These are phyloP conservation scores for Saccharomyces hybrid DNA, from an alignment of 1,139 yeast genomes.

Conservation along the genomic window DNA sequence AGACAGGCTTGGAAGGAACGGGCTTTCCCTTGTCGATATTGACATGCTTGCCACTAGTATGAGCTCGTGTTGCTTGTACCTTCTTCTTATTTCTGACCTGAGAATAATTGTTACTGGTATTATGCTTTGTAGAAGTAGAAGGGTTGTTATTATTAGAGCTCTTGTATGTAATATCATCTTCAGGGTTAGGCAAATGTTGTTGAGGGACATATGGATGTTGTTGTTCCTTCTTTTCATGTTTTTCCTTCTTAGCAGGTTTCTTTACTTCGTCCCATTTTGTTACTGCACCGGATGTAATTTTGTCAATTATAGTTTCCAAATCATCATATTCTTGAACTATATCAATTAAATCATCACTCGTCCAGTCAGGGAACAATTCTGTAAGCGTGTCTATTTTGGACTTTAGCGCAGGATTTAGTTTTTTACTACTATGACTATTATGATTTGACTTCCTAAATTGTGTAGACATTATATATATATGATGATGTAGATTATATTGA, in stretches of 20 bases:
- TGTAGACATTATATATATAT: background rate
- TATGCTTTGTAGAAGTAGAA: constrained; percentile 21
- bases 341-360: constrained; percentile 69
- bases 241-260: constrained; percentile 44
- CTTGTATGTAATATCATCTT: background rate
- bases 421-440: constrained; percentile 16
- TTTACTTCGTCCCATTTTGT: constrained; percentile 58
- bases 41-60: constrained; percentile 27
- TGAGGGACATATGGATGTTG: constrained; percentile 10
- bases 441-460: constrained; percentile 1
- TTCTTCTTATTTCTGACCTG: constrained; percentile 19
- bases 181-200: background rate
- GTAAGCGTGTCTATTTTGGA: constrained; percentile 52
- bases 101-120: constrained; percentile 21
- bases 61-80: constrained; percentile 24
- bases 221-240: constrained; percentile 30
- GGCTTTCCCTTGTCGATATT: constrained; percentile 23
- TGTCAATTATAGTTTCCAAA: constrained; percentile 72
- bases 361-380: constrained; percentile 95
- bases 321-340: constrained; percentile 72
- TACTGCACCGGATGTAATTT: constrained; percentile 74
- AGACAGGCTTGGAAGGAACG: constrained; percentile 11
- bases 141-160: constrained; percentile 2
- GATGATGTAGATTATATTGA: constrained; percentile 1
- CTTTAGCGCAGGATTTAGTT: constrained; percentile 38